Percentiles rank a stretch among this genome's conserved stretches.
Conservation (phyloP, 2,329 filamentous ascomycete genomes). For the Fusarium sarcochroum region DNA sequence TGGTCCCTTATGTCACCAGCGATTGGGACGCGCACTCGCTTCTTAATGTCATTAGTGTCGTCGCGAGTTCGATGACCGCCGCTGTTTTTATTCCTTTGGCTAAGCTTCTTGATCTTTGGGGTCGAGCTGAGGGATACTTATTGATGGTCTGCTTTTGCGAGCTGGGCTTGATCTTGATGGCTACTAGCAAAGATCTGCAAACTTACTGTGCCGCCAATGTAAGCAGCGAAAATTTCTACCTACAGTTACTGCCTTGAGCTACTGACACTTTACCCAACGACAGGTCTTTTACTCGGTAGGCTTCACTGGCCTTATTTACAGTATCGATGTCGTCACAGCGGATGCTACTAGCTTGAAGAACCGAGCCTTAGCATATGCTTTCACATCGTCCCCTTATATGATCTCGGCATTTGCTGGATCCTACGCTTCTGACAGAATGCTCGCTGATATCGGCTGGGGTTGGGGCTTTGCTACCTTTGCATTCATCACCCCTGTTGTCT, state of each 20-base stretch:
- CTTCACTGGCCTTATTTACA: conserved; percentile 21
- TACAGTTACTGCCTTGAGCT: accelerated
- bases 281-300: conserved; percentile 23
- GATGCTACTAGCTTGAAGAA: conserved; percentile 24
- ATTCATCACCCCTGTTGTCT: conserved; percentile 68
- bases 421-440: conserved; percentile 50
- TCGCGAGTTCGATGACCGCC: conserved; percentile 15
- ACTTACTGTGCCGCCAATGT: conserved; percentile 67
- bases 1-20: conserved; percentile 15
- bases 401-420: conserved; percentile 61
- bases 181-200: conserved; percentile 61
- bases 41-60: conserved; percentile 18
- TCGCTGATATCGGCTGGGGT: conserved; percentile 50
- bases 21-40: conserved; percentile 13
- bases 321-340: conserved; percentile 21
- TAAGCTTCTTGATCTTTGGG: conserved; percentile 27
- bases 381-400: conserved; percentile 60
- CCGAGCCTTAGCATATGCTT: conserved; percentile 50
- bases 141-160: conserved; percentile 50
- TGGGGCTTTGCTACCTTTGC: conserved; percentile 71
- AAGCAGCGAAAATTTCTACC: background rate
- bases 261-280: accelerated
- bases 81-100: conserved; percentile 22
- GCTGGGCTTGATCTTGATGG: conserved; percentile 70
- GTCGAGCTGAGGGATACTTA: conserved; percentile 21